Conservation (phyloP, 2,329 filamentous ascomycete species). For the Verticillium dahliae region DNA sequence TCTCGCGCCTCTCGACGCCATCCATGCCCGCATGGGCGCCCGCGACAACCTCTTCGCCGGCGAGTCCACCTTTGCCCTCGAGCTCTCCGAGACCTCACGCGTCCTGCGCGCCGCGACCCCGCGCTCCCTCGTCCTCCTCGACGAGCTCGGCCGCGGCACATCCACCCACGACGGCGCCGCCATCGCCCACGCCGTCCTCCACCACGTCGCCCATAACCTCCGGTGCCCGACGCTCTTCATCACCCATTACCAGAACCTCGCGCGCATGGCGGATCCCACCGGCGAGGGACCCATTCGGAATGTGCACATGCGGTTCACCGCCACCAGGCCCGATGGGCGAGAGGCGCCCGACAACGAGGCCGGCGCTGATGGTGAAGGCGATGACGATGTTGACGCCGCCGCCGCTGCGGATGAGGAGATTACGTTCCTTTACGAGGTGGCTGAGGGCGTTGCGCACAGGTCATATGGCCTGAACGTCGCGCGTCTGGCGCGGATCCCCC, state of each 20-base stretch:
- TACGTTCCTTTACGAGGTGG: constrained; percentile 91
- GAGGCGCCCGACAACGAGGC: not conserved
- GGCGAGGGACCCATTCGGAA: constrained; percentile 60
- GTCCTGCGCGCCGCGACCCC: constrained; percentile 87
- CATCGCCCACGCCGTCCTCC: constrained; percentile 86
- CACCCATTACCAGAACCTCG: constrained; percentile 90
- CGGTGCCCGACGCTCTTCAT: constrained; percentile 87
- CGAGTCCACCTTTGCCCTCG: constrained; percentile 97
- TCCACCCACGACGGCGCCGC: constrained; percentile 94
- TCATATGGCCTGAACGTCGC: constrained; percentile 95
- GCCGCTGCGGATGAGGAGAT: constrained; percentile 62
- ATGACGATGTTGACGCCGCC: constrained; percentile 14
- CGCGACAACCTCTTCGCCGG: constrained; percentile 93
- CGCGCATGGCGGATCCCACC: constrained; percentile 50
- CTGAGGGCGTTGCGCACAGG: constrained; percentile 83
- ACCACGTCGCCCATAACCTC: constrained; percentile 70
- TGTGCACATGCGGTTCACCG: constrained; percentile 87
- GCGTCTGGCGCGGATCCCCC: constrained; percentile 69
- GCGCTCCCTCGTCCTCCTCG: constrained; percentile 80
- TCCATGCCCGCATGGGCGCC: constrained; percentile 93
- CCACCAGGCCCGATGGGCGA: constrained; percentile 17
- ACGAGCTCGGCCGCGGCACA: constrained; percentile 90
- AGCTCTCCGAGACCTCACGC: constrained; percentile 84
- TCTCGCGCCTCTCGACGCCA: constrained; percentile 81
- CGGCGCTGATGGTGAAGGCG: constrained; percentile 11